phyloP scores from a whole-genome alignment of 2,329 filamentous ascomycete genomes.

The Sphaceloma murrayae region DNA sequence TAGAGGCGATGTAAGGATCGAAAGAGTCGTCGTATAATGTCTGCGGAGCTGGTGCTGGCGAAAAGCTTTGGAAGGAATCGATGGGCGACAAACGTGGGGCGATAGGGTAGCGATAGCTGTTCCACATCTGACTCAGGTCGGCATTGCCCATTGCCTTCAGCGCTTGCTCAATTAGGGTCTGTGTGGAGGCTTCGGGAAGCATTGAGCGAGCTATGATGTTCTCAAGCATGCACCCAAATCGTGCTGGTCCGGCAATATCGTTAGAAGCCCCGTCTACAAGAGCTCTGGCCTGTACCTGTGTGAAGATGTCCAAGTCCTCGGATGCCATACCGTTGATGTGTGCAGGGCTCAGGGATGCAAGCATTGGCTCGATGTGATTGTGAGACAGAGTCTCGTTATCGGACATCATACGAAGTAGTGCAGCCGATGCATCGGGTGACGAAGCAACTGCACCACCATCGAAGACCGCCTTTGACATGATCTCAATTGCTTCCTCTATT shows the following conservation, averaged over 20 bases:
- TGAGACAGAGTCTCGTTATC: slow-evolving; percentile 55
- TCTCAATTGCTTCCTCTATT: slow-evolving; percentile 77
- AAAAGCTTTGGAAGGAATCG: slow-evolving; percentile 40
- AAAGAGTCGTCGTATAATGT: slow-evolving; percentile 69
- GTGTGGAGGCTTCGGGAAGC: slow-evolving; percentile 47
- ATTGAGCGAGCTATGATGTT: slow-evolving; percentile 45
- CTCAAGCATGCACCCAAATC: slow-evolving; percentile 54
- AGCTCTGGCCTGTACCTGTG: slow-evolving; percentile 50
- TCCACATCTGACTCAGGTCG: slow-evolving; percentile 47
- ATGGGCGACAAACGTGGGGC: slow-evolving; percentile 34
- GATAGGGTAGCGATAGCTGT: slow-evolving; percentile 45
- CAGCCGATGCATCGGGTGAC: slow-evolving; percentile 47
- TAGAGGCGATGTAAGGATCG: slow-evolving; percentile 82
- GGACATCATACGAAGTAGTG: slow-evolving; percentile 54
- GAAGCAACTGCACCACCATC: slow-evolving; percentile 41
- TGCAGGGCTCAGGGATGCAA: slow-evolving; percentile 51
- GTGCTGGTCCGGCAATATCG: slow-evolving; percentile 49
- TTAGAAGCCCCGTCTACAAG: slow-evolving; percentile 38
- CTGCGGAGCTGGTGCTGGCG: slow-evolving; percentile 37
- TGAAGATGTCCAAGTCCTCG: slow-evolving; percentile 47
- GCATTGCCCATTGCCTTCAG: slow-evolving; percentile 44
- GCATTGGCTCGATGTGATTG: slow-evolving; percentile 50
- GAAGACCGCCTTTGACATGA: slow-evolving; percentile 50
- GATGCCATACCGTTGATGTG: slow-evolving; percentile 47
- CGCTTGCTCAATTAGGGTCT: slow-evolving; percentile 48